A percentile compares a stretch with the other conserved stretches of the same genome.
Conservation (phyloP, 2,329 filamentous ascomycete species). For the Zymoseptoria pseudotritici region DNA sequence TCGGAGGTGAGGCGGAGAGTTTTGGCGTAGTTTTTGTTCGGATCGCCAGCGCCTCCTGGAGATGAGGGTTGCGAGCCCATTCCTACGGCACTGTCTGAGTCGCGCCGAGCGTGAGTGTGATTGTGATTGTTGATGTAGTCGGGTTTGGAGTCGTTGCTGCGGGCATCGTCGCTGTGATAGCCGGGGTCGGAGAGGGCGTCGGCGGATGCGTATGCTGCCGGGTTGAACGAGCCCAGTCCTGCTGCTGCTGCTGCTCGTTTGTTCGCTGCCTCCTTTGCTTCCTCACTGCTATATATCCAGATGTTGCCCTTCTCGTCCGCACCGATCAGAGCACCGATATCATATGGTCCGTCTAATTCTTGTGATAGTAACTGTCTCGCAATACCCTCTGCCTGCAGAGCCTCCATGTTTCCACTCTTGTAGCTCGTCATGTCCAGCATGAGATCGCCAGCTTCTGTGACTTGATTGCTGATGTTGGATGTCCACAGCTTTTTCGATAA, state of each 20-base stretch:
- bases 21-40: constrained; percentile 87
- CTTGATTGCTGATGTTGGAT: constrained; percentile 84
- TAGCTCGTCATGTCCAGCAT: constrained; percentile 99
- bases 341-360: constrained; percentile 88
- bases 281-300: constrained; percentile 99
- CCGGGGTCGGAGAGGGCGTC: constrained; percentile 88
- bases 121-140: constrained; percentile 29
- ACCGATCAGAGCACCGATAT: constrained; percentile 90
- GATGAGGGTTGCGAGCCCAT: constrained; percentile 54
- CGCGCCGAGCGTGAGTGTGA: constrained; percentile 52
- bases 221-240: constrained; percentile 45
- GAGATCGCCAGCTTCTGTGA: constrained; percentile 87
- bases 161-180: constrained; percentile 80
- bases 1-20: constrained; percentile 91
- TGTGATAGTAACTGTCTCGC: constrained; percentile 87
- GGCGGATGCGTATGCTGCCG: constrained; percentile 50
- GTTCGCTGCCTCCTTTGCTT: constrained; percentile 83
- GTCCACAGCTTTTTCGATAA: constrained; percentile 81
- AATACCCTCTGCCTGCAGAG: constrained; percentile 83
- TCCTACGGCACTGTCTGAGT: constrained; percentile 63
- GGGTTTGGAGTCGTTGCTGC: constrained; percentile 43
- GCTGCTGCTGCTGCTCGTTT: constrained; percentile 42
- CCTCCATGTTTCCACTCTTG: constrained; percentile 88
- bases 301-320: constrained; percentile 93
- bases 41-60: constrained; percentile 50